Base-by-base conservation (phyloP, 257 asterid species). In the Coffea canephora region DNA sequence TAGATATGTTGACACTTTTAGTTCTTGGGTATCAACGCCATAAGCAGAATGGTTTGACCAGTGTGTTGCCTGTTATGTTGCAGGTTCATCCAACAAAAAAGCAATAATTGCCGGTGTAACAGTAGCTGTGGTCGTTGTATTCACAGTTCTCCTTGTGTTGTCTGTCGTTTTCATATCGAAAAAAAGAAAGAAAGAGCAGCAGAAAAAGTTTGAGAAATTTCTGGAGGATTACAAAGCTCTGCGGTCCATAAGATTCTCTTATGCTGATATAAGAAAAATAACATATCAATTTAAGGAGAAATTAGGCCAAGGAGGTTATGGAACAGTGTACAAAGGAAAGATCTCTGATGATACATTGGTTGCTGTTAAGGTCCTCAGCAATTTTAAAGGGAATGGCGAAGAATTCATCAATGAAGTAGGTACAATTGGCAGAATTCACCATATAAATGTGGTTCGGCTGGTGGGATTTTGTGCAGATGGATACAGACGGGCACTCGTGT, bases 391-490 rank as follows among this genome's bases (percentile, higher is more conserved):
- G 8, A 83, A 91, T 1, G 96, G 95, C 0, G 91, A 93, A 36
- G 97, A 93, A 3, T 91, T 93, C 83, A 77, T 91, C 83, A 93
- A 89, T 67, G 97, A 91, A 82, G 95, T 91, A 5, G 84, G 83
- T 3, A 91, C 96, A 16, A 93, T 91, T 8, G 95, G 97, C 69
- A 86, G 89, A 34, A 90, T 90, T 54, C 96, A 90, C 68, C 96
- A 91, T 41, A 87, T 90, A 0, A 91, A 91, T 16, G 92, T 91
- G 70, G 96, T 93, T 4, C 92, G 96, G 25, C 72, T 93, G 21
- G 87, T 90, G 1, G 97, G 96, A 48, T 91, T 86, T 65, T 93
- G 96, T 8, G 93, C 97, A 5, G 97, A 93, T 70, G 97, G 97
- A 6, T 89, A 85, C 21, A 85, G 86, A 39, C 87, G 94, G 0